Evolutionary conservation across 345 rosid genomes (phyloP), one percentile per base, ranked within the genome.

Genomic region (Hibiscus mutabilis): DNA sequence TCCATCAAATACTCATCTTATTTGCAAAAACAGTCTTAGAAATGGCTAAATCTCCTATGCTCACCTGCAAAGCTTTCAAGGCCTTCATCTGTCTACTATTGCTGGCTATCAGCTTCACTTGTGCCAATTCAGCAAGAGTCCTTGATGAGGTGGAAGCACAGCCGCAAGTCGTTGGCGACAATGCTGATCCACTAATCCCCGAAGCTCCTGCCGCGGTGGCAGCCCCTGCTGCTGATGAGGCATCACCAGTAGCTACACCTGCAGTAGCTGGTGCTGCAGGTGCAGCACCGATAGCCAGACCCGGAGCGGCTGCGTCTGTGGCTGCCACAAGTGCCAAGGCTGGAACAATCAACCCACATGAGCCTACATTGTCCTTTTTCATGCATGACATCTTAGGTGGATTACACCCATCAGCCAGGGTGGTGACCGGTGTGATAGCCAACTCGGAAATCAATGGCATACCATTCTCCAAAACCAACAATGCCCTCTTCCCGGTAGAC

Each of bases 361-460:
- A 68, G 9, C 83, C 88, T 0, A 15, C 80, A 15, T 58, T 91
- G 40, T 89, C 87, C 25, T 94, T 94, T 85, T 94, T 79, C 67
- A 90, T 90, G 91, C 96, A 90, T 5, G 93, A 90, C 46, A 77
- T 88, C n/a, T 68, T 85, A 12, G 96, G 93, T 0, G 98, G 95
- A 40, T 76, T 90, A 1, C 88, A 81, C 70, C 97, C 98, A 12
- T 84, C 98, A 2, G 87, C 87, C 27, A 79, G 95, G 77, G 90
- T 85, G 60, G 97, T 90, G 61, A 85, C 95, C 0, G 98, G 97
- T 29, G 79, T 91, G 66, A 84, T 90, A 19, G 91, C 97, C 73
- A 79, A 84, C 66, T 81, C 93, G 10, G 96, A 88, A 40, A 72
- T 87, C 42, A 90, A 79, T 47, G 95, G 93, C 19, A 85, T 91